Conservation (phyloP, 768 basidiomycete genomes). For the Nidularia sp. region DNA sequence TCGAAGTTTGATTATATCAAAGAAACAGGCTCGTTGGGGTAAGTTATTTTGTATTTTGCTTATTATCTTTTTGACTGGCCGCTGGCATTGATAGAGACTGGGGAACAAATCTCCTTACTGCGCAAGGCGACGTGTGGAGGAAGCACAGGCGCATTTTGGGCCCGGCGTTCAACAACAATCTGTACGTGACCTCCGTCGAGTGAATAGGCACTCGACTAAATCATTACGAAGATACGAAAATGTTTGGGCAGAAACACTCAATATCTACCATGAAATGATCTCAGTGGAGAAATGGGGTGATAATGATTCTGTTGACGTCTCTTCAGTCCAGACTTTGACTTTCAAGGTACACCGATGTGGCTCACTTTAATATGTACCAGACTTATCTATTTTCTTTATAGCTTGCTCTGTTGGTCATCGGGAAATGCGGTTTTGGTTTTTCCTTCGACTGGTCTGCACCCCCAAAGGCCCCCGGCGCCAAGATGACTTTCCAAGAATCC, state of each 20-base stretch:
- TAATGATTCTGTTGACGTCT: constrained; percentile 6
- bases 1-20: constrained; percentile 16
- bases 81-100: constrained; percentile 14
- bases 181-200: constrained; percentile 9
- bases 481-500: constrained; percentile 6
- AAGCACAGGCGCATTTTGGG: constrained; percentile 27
- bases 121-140: constrained; percentile 26
- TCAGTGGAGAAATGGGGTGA: constrained; percentile 15
- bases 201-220: neutral
- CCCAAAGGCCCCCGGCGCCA: neutral
- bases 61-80: neutral
- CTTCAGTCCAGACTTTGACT: constrained; percentile 12
- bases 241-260: constrained; percentile 20
- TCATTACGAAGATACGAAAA: constrained; percentile 13
- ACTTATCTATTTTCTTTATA: neutral
- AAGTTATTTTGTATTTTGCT: constrained; percentile 5
- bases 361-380: constrained; percentile 8
- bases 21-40: constrained; percentile 6
- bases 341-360: neutral
- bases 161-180: constrained; percentile 24
- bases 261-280: constrained; percentile 22
- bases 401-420: constrained; percentile 5
- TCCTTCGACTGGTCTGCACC: constrained; percentile 2
- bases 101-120: constrained; percentile 27
- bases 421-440: constrained; percentile 6